Percentiles rank a stretch among this genome's conserved stretches.
phyloP scores from a whole-genome alignment of 305 asterid species.

The Petunia hybrid region DNA sequence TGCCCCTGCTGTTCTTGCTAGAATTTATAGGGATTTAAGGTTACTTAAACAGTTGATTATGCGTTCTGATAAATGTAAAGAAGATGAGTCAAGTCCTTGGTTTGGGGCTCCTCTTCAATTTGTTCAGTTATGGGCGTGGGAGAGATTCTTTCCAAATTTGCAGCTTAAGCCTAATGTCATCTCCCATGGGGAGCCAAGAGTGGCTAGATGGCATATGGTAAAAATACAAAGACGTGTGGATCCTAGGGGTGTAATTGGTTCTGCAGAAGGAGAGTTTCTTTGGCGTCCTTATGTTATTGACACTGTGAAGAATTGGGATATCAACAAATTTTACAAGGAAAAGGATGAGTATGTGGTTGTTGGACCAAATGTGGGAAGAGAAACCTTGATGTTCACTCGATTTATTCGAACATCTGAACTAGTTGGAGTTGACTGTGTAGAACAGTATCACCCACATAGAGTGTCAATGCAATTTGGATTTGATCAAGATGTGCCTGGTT shows the following conservation, averaged over 20 bases:
- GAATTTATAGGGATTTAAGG: constrained; percentile 20
- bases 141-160: constrained; percentile 31
- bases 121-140: constrained; percentile 43
- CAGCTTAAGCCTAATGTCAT: constrained; percentile 18
- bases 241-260: constrained; percentile 38
- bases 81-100: not conserved
- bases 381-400: constrained; percentile 24
- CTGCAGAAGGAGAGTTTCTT: constrained; percentile 36
- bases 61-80: not conserved
- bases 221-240: not conserved
- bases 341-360: not conserved
- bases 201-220: constrained; percentile 38
- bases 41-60: constrained; percentile 27
- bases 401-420: constrained; percentile 34
- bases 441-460: constrained; percentile 39
- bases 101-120: constrained; percentile 28
- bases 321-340: not conserved
- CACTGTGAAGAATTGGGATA: constrained; percentile 17
- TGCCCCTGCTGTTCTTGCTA: constrained; percentile 26
- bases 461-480: constrained; percentile 42
- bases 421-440: constrained; percentile 35
- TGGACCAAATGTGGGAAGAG: constrained; percentile 8
- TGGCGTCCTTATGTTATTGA: constrained; percentile 40
- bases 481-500: constrained; percentile 43
- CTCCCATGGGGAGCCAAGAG: constrained; percentile 38